Evolutionary conservation across 179 eudicot genomes (phyloP).

Genomic region (Sideroxylon spinosum): DNA sequence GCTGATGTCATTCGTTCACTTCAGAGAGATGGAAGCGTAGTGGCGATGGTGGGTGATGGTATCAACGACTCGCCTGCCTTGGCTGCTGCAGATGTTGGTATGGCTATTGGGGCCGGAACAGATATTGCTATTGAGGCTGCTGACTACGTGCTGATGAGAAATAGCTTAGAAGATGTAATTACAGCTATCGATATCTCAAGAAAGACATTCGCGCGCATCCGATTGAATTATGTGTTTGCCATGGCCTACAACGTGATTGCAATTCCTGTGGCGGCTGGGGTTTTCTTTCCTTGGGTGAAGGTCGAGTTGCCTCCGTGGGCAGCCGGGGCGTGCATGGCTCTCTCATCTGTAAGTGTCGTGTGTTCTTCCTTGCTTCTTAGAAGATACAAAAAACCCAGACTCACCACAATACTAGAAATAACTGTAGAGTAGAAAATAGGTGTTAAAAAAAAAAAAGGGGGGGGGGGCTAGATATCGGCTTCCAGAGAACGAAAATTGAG

Average conservation of each 20-base stretch:
- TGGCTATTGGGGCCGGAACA: constrained; percentile 96
- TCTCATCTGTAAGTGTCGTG: constrained; percentile 87
- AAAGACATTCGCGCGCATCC: constrained; percentile 72
- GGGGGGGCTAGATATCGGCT: neutral
- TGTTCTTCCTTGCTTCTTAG: constrained; percentile 91
- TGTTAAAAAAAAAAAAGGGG: neutral
- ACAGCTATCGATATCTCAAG: constrained; percentile 88
- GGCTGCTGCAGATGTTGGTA: constrained; percentile 91
- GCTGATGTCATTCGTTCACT: constrained; percentile 72
- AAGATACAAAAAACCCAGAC: constrained; percentile 72
- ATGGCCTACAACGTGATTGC: constrained; percentile 83
- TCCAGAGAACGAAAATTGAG: neutral
- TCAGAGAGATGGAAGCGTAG: constrained; percentile 71
- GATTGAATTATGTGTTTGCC: constrained; percentile 78
- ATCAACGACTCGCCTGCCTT: constrained; percentile 94
- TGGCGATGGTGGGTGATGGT: constrained; percentile 96
- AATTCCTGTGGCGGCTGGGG: constrained; percentile 85
- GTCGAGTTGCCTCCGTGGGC: constrained; percentile 86
- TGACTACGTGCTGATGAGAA: constrained; percentile 83
- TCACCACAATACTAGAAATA: constrained; percentile 71
- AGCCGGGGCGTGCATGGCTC: constrained; percentile 96
- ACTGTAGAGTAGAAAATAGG: constrained; percentile 52
- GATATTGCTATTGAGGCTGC: constrained; percentile 95
- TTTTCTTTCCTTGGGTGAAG: constrained; percentile 58
- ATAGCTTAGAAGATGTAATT: constrained; percentile 83